Percentiles rank a stretch among this genome's conserved stretches.
These are phyloP conservation scores for Calendula officinalis DNA, from an alignment of 129 eudicot genomes.

Conservation along the genomic window DNA sequence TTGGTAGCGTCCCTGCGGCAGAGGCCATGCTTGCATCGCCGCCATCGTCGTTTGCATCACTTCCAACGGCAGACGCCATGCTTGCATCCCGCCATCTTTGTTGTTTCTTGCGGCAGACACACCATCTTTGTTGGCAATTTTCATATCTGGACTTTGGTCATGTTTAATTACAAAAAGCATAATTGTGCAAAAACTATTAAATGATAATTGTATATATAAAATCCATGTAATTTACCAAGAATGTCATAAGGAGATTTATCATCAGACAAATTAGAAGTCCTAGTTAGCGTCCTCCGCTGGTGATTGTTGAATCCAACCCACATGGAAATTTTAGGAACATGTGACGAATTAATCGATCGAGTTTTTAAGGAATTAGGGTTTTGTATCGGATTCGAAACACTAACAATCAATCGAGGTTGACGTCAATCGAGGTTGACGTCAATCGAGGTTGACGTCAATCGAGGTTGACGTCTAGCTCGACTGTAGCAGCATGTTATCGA, in stretches of 20 bases:
- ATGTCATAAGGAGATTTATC: conserved; percentile 80
- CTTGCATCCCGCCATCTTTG: too few relatives aligned
- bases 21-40: too few relatives aligned
- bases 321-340: conserved; percentile 12
- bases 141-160: background rate
- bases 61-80: too few relatives aligned
- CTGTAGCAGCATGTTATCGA: conserved; percentile 51
- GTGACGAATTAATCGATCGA: conserved; percentile 31
- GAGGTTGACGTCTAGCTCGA: conserved; percentile 26
- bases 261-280: conserved; percentile 77
- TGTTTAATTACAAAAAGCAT: background rate
- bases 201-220: background rate
- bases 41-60: too few relatives aligned
- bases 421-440: too few relatives aligned
- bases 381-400: conserved; percentile 34
- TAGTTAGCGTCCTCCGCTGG: conserved; percentile 57
- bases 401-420: conserved; percentile 33
- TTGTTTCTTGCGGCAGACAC: too few relatives aligned
- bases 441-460: too few relatives aligned
- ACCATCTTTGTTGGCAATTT: too few relatives aligned
- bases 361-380: conserved; percentile 24
- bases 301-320: conserved; percentile 42
- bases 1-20: too few relatives aligned
- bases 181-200: background rate
- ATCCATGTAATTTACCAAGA: conserved; percentile 48